Conservation (phyloP, 2,329 filamentous ascomycete genomes). For the Byssochlamys sp. region DNA sequence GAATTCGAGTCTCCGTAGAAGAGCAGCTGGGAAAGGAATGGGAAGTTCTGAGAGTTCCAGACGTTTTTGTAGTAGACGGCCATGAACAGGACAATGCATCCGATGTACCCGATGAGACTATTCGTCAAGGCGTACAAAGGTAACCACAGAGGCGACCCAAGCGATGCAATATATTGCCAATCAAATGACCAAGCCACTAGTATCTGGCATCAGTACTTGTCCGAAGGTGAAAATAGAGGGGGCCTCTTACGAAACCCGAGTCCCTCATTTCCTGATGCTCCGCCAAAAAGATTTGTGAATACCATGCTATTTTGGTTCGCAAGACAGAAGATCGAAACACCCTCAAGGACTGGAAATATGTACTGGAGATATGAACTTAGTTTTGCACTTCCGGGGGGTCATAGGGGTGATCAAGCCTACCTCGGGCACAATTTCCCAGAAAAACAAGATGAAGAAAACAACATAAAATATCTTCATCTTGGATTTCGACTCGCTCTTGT, state of each 20-base stretch:
- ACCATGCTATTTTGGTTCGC: slow-evolving; percentile 34
- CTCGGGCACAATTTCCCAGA: slow-evolving; percentile 43
- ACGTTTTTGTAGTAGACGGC: slow-evolving; percentile 37
- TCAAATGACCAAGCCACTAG: slow-evolving; percentile 33
- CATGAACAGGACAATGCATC: slow-evolving; percentile 29
- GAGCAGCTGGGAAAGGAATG: slow-evolving; percentile 36
- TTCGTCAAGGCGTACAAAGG: slow-evolving; percentile 33
- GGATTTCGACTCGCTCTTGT: slow-evolving; percentile 28
- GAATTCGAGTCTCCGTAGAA: slow-evolving; percentile 31
- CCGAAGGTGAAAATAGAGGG: background rate
- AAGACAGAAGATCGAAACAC: slow-evolving; percentile 39
- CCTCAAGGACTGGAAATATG: slow-evolving; percentile 36
- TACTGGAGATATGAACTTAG: slow-evolving; percentile 14
- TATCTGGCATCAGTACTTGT: background rate
- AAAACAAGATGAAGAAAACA: slow-evolving; percentile 27
- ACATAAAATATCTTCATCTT: slow-evolving; percentile 19
- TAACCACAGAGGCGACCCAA: slow-evolving; percentile 26
- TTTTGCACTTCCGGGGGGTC: background rate
- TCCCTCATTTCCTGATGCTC: slow-evolving; percentile 39
- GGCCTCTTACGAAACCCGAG: slow-evolving; percentile 26
- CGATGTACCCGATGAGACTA: slow-evolving; percentile 29
- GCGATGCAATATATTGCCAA: slow-evolving; percentile 36
- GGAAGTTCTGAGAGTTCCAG: slow-evolving; percentile 30
- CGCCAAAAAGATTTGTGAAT: slow-evolving; percentile 44
- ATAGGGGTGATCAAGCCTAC: background rate